Percentiles rank a stretch among this genome's conserved stretches.
These are phyloP conservation scores for Casuarina cunninghamiana DNA, from an alignment of 306 rosid genomes.

Conservation along the genomic window DNA sequence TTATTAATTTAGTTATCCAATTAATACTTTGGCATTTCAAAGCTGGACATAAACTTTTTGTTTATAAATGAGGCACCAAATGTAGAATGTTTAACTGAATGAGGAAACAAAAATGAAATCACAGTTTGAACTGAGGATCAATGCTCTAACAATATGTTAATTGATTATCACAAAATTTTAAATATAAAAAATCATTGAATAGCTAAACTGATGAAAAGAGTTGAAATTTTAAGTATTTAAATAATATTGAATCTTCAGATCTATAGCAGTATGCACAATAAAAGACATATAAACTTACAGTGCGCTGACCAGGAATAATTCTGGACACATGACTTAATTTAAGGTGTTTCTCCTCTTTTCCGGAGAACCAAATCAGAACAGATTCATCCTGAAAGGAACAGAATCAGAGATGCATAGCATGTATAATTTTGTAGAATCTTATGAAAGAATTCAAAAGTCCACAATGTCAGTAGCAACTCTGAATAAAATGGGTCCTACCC, in stretches of 20 bases:
- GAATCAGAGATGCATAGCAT: conserved; percentile 11
- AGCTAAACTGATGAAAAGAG: no score
- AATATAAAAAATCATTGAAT: no score
- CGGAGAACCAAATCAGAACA: conserved; percentile 96
- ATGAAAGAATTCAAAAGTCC: conserved; percentile 13
- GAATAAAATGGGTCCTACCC: neutral
- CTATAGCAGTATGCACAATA: conserved; percentile 18
- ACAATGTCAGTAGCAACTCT: neutral
- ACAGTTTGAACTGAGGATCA: no score
- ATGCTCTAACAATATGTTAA: no score
- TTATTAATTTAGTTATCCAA: no score
- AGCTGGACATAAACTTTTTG: no score
- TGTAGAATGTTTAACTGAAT: no score
- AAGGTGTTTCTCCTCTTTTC: conserved; percentile 95
- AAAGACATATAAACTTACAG: conserved; percentile 52
- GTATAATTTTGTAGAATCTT: conserved; percentile 28
- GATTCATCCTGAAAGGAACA: conserved; percentile 85
- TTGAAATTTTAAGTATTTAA: no score
- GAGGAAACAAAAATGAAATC: no score
- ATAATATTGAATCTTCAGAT: neutral
- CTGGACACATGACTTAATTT: conserved; percentile 88
- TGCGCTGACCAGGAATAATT: conserved; percentile 97
- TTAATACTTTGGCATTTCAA: no score
- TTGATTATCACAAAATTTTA: no score
- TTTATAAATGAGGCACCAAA: no score